Percentiles rank a stretch among this genome's conserved stretches.
phyloP scores from a whole-genome alignment of 768 basidiomycete genomes.

The Cystobasidium ongulense region DNA sequence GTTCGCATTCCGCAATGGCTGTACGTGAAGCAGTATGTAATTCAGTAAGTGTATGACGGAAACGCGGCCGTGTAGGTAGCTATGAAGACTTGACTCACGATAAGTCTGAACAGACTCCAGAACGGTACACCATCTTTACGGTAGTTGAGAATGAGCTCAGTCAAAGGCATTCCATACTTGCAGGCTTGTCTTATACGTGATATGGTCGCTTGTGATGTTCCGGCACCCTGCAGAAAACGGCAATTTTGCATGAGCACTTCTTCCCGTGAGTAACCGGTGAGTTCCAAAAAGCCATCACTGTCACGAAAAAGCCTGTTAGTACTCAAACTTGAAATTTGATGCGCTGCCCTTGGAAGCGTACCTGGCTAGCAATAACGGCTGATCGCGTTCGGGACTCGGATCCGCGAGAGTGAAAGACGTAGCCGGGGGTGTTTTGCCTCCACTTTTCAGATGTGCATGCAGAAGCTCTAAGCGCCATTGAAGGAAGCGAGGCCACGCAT shows the following conservation, averaged over 20 bases:
- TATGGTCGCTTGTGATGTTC: slow-evolving; percentile 13
- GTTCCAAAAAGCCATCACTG: slow-evolving; percentile 31
- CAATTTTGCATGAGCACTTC: slow-evolving; percentile 29
- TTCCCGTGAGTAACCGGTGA: slow-evolving; percentile 19
- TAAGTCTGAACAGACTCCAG: slow-evolving; percentile 33
- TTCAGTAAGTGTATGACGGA: neutral
- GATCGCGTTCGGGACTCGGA: slow-evolving; percentile 1
- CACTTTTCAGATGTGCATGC: neutral
- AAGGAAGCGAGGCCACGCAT: slow-evolving; percentile 34
- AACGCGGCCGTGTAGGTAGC: neutral
- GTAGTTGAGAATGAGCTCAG: slow-evolving; percentile 31
- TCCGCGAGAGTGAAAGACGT: slow-evolving; percentile 27
- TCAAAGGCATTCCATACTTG: slow-evolving; percentile 2
- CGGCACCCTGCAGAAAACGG: slow-evolving; percentile 34
- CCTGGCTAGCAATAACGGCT: slow-evolving; percentile 18
- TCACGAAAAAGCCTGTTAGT: neutral
- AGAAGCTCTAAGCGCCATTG: slow-evolving; percentile 24
- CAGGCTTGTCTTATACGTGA: slow-evolving; percentile 29
- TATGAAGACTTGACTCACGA: slow-evolving; percentile 1
- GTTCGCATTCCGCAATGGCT: slow-evolving; percentile 31
- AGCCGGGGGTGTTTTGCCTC: neutral
- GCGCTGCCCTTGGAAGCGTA: neutral
- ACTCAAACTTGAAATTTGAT: neutral
- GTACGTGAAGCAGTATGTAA: neutral
- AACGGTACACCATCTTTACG: slow-evolving; percentile 31